Evolutionary conservation across 176 grass and related monocot species (phyloP), one percentile per base, ranked within the genome.

Genomic region (Triticum urartu): DNA sequence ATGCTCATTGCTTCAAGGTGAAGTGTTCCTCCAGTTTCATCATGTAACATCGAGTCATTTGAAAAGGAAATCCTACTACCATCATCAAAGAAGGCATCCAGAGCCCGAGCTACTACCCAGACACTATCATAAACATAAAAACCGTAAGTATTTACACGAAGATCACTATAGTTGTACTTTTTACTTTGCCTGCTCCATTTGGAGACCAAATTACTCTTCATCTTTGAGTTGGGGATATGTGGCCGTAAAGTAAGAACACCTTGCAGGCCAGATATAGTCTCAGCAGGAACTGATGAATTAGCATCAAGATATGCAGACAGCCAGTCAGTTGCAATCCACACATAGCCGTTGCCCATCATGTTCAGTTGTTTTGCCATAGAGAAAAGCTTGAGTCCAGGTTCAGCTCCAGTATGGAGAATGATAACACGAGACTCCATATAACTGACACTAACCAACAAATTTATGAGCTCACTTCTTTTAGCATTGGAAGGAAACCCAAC

Each of bases 311-410:
- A 79, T 82, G 90, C 33, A 73, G 92, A 86, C 70, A 98, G 96
- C 96, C 96, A 98, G 80, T 95, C 93, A 47, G 96, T 94, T 11
- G 92, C 90, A 75, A 98, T 98, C 96, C 96, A 98, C 22, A 95
- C 96, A 83, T 95, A 98, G 1, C 96, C 96, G 52, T 86, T 91
- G 14, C 84, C 84, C 79, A 98, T 92, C 93, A 98, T 98, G 30
- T 94, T 82, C 56, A 98, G 78, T 68, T 45, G 73, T 48, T 94
- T 88, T 10, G 92, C 96, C 43, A 95, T 58, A 34, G 90, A 92
- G 50, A 98, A 79, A 84, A 98, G 30, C 82, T 42, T 25, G 24
- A 89, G 82, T 69, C 91, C 96, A 6, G 67, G 68, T 43, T 40
- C 83, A 9, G 75, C 14, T 80, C 84, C 67, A 34, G 88, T 89